Conservation (phyloP, 176 grass and related monocot genomes). For the Oryza australiensis region DNA sequence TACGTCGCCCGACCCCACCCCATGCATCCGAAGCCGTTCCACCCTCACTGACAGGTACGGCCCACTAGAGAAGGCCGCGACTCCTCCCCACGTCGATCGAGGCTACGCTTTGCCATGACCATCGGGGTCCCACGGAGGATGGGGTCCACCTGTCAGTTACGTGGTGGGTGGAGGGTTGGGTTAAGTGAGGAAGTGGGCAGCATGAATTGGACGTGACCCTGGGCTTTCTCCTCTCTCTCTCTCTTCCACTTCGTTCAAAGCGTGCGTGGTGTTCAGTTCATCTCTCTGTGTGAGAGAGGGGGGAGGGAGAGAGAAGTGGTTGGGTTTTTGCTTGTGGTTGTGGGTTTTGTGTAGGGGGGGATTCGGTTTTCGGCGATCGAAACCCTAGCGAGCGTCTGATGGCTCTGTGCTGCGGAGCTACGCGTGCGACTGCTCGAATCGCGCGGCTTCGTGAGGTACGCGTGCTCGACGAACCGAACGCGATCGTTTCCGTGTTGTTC, state of each 20-base stretch:
- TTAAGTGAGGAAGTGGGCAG: neutral
- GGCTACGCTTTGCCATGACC: neutral
- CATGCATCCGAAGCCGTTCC: neutral
- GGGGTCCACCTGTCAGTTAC: neutral
- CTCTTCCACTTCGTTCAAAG: constrained; percentile 1
- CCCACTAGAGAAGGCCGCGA: neutral
- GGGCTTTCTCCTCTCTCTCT: neutral
- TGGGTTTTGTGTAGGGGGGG: constrained; percentile 10
- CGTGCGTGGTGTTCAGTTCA: neutral
- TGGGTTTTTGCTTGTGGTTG: neutral
- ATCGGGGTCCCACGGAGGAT: accelerated
- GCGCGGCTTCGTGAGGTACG: constrained; percentile 34
- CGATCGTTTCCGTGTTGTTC: neutral
- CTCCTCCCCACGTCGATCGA: neutral
- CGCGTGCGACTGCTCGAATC: constrained; percentile 22
- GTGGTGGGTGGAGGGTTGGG: neutral
- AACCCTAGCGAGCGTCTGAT: neutral
- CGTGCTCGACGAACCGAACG: neutral
- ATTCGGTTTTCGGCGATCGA: constrained; percentile 15
- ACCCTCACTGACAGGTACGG: neutral
- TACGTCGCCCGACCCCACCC: too few relatives aligned
- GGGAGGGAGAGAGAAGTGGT: neutral
- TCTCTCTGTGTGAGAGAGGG: neutral
- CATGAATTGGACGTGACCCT: constrained; percentile 32
- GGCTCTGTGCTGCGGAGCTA: neutral